phyloP scores from a whole-genome alignment of 1,284 basidiomycete species.

The Baeospora myosura region DNA sequence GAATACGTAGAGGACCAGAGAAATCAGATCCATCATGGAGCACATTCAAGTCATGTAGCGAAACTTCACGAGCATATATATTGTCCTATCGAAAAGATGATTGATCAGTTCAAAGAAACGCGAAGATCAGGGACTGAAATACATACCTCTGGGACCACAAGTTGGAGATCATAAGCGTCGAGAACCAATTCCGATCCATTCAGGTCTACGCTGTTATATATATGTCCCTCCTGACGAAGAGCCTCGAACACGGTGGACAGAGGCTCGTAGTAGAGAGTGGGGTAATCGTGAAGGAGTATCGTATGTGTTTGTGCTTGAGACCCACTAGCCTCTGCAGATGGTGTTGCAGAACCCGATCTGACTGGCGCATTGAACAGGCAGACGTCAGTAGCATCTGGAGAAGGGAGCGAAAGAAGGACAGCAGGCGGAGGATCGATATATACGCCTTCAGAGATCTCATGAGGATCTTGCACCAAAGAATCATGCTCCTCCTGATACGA shows the following conservation, averaged over 20 bases:
- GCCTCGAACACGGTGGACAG: slow-evolving; percentile 60
- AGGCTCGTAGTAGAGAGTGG: slow-evolving; percentile 69
- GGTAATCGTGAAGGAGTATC: slow-evolving; percentile 50
- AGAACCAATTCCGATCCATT: slow-evolving; percentile 56
- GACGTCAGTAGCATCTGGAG: slow-evolving; percentile 34
- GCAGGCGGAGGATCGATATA: slow-evolving; percentile 71
- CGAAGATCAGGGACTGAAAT: not conserved
- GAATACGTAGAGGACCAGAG: slow-evolving; percentile 56
- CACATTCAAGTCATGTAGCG: slow-evolving; percentile 64
- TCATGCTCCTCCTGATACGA: slow-evolving; percentile 8
- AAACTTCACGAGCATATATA: slow-evolving; percentile 60
- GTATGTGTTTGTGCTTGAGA: slow-evolving; percentile 17
- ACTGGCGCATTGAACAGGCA: slow-evolving; percentile 49
- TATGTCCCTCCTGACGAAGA: slow-evolving; percentile 50
- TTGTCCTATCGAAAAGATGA: slow-evolving; percentile 49
- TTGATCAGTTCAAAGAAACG: slow-evolving; percentile 6
- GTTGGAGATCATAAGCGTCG: slow-evolving; percentile 59
- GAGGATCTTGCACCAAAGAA: slow-evolving; percentile 38
- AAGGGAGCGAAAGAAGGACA: slow-evolving; percentile 48
- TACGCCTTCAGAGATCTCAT: slow-evolving; percentile 63
- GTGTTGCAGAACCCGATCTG: slow-evolving; percentile 21
- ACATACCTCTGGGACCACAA: slow-evolving; percentile 59
- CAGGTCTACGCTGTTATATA: slow-evolving; percentile 39
- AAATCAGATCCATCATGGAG: slow-evolving; percentile 62
- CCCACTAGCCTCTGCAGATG: slow-evolving; percentile 17